phyloP scores from a whole-genome alignment of 2,329 filamentous ascomycete genomes.

The Claviceps humidiphila region DNA sequence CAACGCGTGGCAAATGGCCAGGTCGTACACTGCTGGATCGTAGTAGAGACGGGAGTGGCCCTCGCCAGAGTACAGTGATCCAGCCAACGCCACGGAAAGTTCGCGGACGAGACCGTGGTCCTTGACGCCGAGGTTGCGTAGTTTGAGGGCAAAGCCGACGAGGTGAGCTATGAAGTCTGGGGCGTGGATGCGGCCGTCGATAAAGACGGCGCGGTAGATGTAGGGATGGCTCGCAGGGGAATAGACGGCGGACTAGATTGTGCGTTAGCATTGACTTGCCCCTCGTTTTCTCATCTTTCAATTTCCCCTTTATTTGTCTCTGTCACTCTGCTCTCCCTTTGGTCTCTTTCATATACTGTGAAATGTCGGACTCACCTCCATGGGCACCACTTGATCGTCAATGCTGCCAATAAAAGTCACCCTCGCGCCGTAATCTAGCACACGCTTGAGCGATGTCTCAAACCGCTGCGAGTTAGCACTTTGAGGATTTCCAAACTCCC shows the following conservation, averaged over 20 bases:
- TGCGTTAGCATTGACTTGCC: background rate
- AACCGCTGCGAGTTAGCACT: constrained; percentile 77
- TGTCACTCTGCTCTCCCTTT: background rate
- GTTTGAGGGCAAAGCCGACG: constrained; percentile 82
- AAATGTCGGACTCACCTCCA: constrained; percentile 48
- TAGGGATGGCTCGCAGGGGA: constrained; percentile 79
- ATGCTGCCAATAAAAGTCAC: constrained; percentile 88
- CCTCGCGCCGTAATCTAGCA: constrained; percentile 65
- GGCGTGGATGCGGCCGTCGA: constrained; percentile 82
- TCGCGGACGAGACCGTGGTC: constrained; percentile 92
- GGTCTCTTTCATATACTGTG: too few species aligned
- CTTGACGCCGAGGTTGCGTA: constrained; percentile 82
- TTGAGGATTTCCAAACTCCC: constrained; percentile 76
- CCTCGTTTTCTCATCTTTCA: background rate
- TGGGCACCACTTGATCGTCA: constrained; percentile 87
- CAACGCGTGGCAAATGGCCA: constrained; percentile 59
- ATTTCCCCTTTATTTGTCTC: background rate
- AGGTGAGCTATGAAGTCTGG: constrained; percentile 90
- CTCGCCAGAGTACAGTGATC: constrained; percentile 81
- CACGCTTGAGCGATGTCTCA: constrained; percentile 57
- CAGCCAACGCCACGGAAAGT: constrained; percentile 74
- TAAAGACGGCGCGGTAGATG: constrained; percentile 89
- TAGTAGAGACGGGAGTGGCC: constrained; percentile 91
- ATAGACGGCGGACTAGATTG: constrained; percentile 63
- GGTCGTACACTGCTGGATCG: constrained; percentile 71